Evolutionary conservation across 495 filamentous ascomycete genomes (phyloP), one percentile per base, ranked within the genome.

Genomic region (Jackrogersella multiformis): DNA sequence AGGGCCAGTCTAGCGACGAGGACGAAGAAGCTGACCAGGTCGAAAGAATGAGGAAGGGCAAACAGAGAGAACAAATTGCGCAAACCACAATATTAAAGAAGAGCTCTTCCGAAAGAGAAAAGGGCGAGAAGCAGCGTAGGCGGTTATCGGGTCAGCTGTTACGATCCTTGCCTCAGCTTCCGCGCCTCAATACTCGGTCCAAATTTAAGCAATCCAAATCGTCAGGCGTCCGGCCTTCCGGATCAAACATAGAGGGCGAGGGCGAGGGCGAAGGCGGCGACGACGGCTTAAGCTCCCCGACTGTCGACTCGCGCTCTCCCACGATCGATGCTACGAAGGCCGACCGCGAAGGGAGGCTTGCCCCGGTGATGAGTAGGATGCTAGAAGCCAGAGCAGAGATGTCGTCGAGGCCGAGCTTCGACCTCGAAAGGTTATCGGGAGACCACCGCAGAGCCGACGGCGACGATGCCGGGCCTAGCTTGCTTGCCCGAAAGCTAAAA

Each of bases 311-410:
- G 52, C 46, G 28, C 35, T 56, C 49, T 38, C 41, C 68, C 60
- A 15, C 74, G 64, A 13, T 67, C 58, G 74, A 78, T 51, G 34
- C 74, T 48, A 69, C 75, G 13, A 68, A 75, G 20, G 64, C 64
- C n/a, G 75, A 73, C 12, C 58, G 77, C 41, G 70, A 75, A 52
- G 72, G 69, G 26, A 72, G 74, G 20, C 70, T 81, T 61, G 88
- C 88, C n/a, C 91, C 92, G 0, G 82, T 93, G 34, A 87, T 96
- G 81, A 92, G 90, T 73, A 84, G 89, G 38, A 94, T 94, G 87
- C 79, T 96, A 6, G 89, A 94, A 74, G 92, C 92, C n/a, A 85
- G 88, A 65, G 89, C 87, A 32, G 82, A 89, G 38, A 83, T 94
- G 70, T 80, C 75, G 28, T 78, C 78, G 28, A 78, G 81, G 36